A percentile compares a stretch with the other conserved stretches of the same genome.
phyloP scores from a whole-genome alignment of 495 filamentous ascomycete species.

The Collariella sp. region DNA sequence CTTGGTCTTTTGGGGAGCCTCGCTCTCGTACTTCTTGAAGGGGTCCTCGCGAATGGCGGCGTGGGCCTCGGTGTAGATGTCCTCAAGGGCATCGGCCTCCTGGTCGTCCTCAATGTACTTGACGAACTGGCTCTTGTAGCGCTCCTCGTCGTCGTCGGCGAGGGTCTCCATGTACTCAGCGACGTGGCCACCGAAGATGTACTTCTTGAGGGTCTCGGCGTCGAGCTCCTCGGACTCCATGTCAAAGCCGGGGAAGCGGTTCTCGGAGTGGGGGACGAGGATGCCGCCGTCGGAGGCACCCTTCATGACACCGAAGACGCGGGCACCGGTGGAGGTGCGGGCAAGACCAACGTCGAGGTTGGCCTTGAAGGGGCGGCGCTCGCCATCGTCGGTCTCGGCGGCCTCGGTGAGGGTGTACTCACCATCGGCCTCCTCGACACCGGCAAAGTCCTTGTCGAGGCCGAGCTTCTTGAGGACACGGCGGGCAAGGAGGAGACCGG shows the following conservation, averaged over 20 bases:
- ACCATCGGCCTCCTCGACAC: slow-evolving; percentile 90
- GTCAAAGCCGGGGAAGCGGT: slow-evolving; percentile 97
- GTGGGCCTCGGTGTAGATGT: slow-evolving; percentile 91
- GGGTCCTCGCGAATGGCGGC: slow-evolving; percentile 95
- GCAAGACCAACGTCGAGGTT: slow-evolving; percentile 95
- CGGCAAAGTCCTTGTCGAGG: slow-evolving; percentile 79
- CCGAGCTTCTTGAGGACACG: slow-evolving; percentile 94
- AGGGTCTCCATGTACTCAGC: slow-evolving; percentile 99
- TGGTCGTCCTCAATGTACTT: slow-evolving; percentile 95
- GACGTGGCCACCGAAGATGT: slow-evolving; percentile 97
- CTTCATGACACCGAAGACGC: slow-evolving; percentile 99
- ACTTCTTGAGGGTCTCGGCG: slow-evolving; percentile 91
- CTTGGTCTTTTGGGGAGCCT: slow-evolving; percentile 79
- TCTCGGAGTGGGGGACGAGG: slow-evolving; percentile 94
- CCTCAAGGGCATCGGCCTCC: slow-evolving; percentile 95
- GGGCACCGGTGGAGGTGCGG: slow-evolving; percentile 94
- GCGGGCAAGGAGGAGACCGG: slow-evolving; percentile 92
- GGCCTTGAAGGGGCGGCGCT: slow-evolving; percentile 97
- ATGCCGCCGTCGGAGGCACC: slow-evolving; percentile 97
- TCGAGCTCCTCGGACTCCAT: slow-evolving; percentile 95
- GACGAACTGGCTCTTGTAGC: slow-evolving; percentile 95
- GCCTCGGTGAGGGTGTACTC: slow-evolving; percentile 92
- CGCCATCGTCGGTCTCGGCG: slow-evolving; percentile 70
- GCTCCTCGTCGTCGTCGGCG: slow-evolving; percentile 99
- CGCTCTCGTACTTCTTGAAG: slow-evolving; percentile 84